Conservation (phyloP, 495 filamentous ascomycete genomes). For the Penicillium parvum region DNA sequence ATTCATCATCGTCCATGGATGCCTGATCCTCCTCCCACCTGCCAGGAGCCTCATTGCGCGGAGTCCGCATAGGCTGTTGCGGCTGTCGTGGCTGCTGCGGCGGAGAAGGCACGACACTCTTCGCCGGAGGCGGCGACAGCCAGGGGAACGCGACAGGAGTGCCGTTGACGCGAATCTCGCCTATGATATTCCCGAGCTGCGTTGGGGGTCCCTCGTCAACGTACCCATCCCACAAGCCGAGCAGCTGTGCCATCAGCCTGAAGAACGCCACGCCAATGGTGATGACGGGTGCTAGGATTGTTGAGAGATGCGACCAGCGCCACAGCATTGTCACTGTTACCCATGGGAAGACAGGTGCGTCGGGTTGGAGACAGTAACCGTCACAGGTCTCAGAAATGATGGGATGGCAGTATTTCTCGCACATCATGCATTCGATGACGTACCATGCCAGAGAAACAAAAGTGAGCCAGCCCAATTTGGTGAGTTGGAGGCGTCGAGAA, state of each 20-base stretch:
- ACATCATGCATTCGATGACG: conserved; percentile 56
- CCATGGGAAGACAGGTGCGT: conserved; percentile 45
- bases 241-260: conserved; percentile 31
- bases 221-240: conserved; percentile 44
- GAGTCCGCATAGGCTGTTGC: conserved; percentile 16
- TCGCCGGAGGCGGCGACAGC: conserved; percentile 14
- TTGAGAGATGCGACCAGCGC: conserved; percentile 39
- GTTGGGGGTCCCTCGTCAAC: conserved; percentile 32
- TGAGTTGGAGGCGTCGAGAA: conserved; percentile 46
- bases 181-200: conserved; percentile 21
- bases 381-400: conserved; percentile 41
- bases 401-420: conserved; percentile 58
- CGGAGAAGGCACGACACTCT: conserved; percentile 6
- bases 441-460: conserved; percentile 52
- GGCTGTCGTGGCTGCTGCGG: conserved; percentile 7
- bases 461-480: conserved; percentile 50
- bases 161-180: conserved; percentile 35
- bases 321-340: conserved; percentile 46
- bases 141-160: conserved; percentile 25
- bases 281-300: conserved; percentile 29
- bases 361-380: conserved; percentile 43
- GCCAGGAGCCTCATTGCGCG: conserved; percentile 8
- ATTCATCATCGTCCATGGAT: conserved; percentile 38
- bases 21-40: conserved; percentile 14
- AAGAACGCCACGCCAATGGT: conserved; percentile 29